Percentiles rank a stretch among this genome's conserved stretches.
Evolutionary conservation across 345 rosid genomes (phyloP).

Genomic region (sweet orange (Citrus sinensis)): DNA sequence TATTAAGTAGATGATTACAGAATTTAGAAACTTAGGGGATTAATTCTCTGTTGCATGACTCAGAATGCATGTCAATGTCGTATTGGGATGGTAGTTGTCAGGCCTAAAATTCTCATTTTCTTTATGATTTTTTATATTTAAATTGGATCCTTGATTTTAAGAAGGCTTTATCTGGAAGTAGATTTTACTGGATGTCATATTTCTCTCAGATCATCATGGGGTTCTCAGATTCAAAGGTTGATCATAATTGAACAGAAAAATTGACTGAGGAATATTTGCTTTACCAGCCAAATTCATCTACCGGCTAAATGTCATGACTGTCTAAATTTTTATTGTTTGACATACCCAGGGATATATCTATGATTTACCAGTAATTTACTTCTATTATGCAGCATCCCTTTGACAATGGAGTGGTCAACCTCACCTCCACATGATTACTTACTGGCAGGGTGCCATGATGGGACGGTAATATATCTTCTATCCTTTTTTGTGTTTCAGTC

Average conservation of each 20-base stretch:
- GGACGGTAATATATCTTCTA: slow-evolving; percentile 46
- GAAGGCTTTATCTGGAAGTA: neutral
- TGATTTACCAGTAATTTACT: slow-evolving; percentile 21
- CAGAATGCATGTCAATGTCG: neutral
- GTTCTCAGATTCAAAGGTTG: neutral
- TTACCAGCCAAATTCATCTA: neutral
- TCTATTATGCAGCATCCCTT: slow-evolving; percentile 59
- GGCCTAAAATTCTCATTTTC: neutral
- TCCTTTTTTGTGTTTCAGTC: slow-evolving; percentile 9
- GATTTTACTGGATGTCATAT: neutral
- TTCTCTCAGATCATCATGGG: neutral
- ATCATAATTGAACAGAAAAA: neutral
- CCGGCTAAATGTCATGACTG: neutral
- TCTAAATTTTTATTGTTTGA: neutral
- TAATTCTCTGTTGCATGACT: neutral
- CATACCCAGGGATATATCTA: neutral
- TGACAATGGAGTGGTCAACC: slow-evolving; percentile 88
- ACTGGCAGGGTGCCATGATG: slow-evolving; percentile 96
- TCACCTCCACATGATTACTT: slow-evolving; percentile 59
- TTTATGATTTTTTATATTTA: neutral
- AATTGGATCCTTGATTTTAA: neutral
- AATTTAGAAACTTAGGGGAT: neutral
- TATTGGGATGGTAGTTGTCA: neutral
- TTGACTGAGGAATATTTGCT: neutral
- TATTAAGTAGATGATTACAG: neutral